Base-by-base conservation (phyloP, 1,139 yeast species). In the Yueomyces sp. region DNA sequence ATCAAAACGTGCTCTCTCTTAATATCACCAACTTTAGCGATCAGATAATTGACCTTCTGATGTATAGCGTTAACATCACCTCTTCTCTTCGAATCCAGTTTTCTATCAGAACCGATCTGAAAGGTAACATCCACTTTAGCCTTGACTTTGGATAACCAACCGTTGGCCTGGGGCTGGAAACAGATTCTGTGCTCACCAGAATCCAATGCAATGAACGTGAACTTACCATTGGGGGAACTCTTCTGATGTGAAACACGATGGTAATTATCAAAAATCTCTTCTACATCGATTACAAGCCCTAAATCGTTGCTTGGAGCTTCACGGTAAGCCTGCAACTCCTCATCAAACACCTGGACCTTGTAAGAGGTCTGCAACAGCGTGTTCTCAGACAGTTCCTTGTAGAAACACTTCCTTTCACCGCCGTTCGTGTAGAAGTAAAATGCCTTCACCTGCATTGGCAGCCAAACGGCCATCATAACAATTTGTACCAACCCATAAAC, bases 121-220 rank as follows among this genome's bases (percentile, higher is more conserved):
- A 75, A 64, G 29, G 70, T 72, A 34, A 73, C 50, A 36, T 58
- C 56, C 48, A 76, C 63, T 60, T 68, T 73, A 46, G 60, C 77
- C 55, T 62, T 74, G 49, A 58, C 68, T 59, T 60, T 65, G 44
- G 66, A 68, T 61, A 69, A 70, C 85, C 76, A 77, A 46, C 77
- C 78, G 49, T 73, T 73, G 35, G 76, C 69, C 50, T 75, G 72
- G 3, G 86, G 81, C 45, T 78, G 76, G 53, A 81, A 68, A 62
- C 93, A 82, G 40, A 82, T 71, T 53, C 75, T 67, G 64, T 82
- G 91, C 55, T 79, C 84, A 38, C 93, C 93, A 34, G 78, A 68
- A 41, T 77, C 86, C 40, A 76, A 66, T 1, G 89, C 81, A 31
- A 78, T 73, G 62, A 79, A 81, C 26, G 82, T 73, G 61, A 81